Evolutionary conservation across 441 rosid genomes (phyloP), one percentile per base, ranked within the genome.

Genomic region (Macaranga tanarius): DNA sequence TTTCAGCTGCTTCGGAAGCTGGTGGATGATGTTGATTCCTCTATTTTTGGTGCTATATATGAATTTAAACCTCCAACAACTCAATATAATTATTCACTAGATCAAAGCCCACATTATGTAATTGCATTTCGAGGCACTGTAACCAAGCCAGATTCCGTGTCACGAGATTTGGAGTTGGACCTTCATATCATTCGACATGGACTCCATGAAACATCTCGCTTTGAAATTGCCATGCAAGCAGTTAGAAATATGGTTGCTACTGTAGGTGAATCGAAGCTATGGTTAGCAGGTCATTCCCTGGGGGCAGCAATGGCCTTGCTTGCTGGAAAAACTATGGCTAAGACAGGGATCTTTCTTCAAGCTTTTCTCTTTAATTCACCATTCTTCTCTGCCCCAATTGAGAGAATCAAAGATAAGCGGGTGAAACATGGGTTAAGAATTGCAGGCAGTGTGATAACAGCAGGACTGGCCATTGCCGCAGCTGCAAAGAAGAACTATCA

Each of bases 231-330:
- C 22, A 87, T 92, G 38, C 94, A 90, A 80, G 96, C 92, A 0
- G 90, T 87, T 45, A 80, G 84, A 73, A 90, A 84, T 74, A 80
- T 86, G 80, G 95, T 92, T 48, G 92, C 90, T 67, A 67, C 86
- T 0, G 88, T 82, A 6, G 96, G 94, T 12, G 82, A 77, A 60
- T 87, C 93, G 0, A 88, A 86, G 52, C 90, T 96, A 44, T 96
- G 97, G 97, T 73, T 96, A 72, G 92, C 94, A 11, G 99, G 99
- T 63, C 97, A 96, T 78, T 93, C 96, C 69, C 86, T 96, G 15
- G 98, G 98, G 68, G 88, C 97, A 56, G 92, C 97, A 76, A 83
- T 92, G 87, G 96, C 92, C 26, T 71, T 92, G 84, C 85, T 93
- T 50, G 88, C 92, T 0, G 92, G 98, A 57, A 96, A 87, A 84